Percentiles rank a stretch among this genome's conserved stretches.
Conservation (phyloP, 2,329 filamentous ascomycete species). For the Cladosporium sp. region DNA sequence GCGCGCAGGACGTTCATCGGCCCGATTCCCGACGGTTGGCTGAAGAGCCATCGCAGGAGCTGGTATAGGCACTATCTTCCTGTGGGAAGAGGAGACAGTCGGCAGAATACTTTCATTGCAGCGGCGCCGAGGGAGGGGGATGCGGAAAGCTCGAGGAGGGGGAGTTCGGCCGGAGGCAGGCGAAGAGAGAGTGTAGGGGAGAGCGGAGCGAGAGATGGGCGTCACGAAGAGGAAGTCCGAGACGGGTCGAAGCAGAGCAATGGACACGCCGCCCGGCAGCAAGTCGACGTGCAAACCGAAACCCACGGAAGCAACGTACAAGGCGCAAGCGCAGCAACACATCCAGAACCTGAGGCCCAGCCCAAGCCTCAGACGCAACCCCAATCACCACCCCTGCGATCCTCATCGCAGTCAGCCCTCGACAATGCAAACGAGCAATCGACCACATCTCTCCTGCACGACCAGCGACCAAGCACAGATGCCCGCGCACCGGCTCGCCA, state of each 20-base stretch:
- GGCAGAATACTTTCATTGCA: conserved; percentile 23
- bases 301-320: background rate
- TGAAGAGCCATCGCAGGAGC: conserved; percentile 55
- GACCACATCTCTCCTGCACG: conserved; percentile 18
- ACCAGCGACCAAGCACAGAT: conserved; percentile 12
- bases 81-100: conserved; percentile 21
- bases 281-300: background rate
- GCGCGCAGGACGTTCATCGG: conserved; percentile 59
- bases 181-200: background rate
- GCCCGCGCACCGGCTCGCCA: background rate
- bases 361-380: background rate
- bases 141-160: background rate
- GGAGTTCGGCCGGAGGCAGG: background rate
- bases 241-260: background rate
- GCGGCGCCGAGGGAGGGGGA: conserved; percentile 16
- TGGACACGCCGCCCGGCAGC: background rate
- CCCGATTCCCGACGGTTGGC: conserved; percentile 59
- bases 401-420: conserved; percentile 7
- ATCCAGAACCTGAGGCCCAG: background rate
- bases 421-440: conserved; percentile 4
- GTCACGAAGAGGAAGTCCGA: background rate
- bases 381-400: background rate
- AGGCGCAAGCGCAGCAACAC: background rate
- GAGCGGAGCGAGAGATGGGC: background rate
- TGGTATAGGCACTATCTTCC: conserved; percentile 53